Evolutionary conservation across 345 rosid species (phyloP).

Genomic region (Draba incana): DNA sequence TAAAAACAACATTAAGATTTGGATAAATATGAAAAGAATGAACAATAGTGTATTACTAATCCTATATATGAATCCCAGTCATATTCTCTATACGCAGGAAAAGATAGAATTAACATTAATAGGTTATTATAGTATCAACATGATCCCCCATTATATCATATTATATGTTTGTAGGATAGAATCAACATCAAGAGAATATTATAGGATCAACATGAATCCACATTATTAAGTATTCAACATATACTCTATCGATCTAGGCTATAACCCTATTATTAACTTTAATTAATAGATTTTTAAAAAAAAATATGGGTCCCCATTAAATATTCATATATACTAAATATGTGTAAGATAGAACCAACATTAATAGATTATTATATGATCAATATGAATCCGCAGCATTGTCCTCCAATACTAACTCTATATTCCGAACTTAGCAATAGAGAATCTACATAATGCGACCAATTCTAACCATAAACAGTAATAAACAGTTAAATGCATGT

Average conservation of each 20-base stretch:
- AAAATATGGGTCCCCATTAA: background rate
- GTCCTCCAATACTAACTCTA: slow-evolving; percentile 9
- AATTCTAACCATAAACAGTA: slow-evolving; percentile 15
- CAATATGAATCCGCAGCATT: slow-evolving; percentile 27
- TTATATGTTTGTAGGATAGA: slow-evolving; percentile 24
- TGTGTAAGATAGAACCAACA: background rate
- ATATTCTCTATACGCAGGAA: slow-evolving; percentile 9
- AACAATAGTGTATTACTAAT: background rate
- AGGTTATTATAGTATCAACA: slow-evolving; percentile 10
- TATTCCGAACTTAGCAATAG: slow-evolving; percentile 16
- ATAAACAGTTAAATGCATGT: slow-evolving; percentile 22
- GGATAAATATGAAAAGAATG: background rate
- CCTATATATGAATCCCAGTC: background rate
- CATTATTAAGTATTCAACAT: background rate
- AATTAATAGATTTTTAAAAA: background rate
- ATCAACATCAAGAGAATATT: slow-evolving; percentile 4
- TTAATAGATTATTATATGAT: slow-evolving; percentile 24
- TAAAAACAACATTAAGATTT: background rate
- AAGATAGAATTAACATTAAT: slow-evolving; percentile 23
- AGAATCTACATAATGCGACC: slow-evolving; percentile 30
- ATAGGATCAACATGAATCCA: slow-evolving; percentile 28
- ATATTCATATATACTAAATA: background rate
- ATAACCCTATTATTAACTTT: background rate
- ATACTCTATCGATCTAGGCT: slow-evolving; percentile 6
- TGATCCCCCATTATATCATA: slow-evolving; percentile 17